A percentile compares a stretch with the other conserved stretches of the same genome.
Evolutionary conservation across 2,329 filamentous ascomycete genomes (phyloP).

Genomic region (Lachnellula hyalina): DNA sequence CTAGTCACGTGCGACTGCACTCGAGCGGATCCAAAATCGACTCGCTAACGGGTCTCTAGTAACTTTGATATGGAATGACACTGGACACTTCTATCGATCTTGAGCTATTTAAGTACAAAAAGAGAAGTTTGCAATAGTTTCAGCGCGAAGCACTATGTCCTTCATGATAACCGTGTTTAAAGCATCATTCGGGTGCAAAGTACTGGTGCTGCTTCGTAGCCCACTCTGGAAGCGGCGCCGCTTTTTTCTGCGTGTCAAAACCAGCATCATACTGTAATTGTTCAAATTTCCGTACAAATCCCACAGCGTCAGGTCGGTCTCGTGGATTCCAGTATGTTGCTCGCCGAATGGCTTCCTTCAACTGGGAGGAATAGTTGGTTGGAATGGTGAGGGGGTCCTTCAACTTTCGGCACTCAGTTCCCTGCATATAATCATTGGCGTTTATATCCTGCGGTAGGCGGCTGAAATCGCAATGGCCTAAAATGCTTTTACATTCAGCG

Average conservation of each 20-base stretch:
- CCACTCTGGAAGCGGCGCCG: constrained; percentile 16
- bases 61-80: no score
- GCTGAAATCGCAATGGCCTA: background rate
- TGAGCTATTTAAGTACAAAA: no score
- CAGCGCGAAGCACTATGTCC: background rate
- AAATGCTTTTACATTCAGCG: constrained; percentile 1
- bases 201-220: constrained; percentile 21
- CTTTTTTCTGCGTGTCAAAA: background rate
- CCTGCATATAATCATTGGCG: background rate
- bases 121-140: no score
- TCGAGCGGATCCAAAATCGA: no score
- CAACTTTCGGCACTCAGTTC: background rate
- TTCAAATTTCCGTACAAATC: constrained; percentile 5
- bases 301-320: constrained; percentile 6
- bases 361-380: constrained; percentile 3
- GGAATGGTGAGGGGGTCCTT: constrained; percentile 1
- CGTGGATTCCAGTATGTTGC: constrained; percentile 2
- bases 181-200: background rate
- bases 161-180: background rate
- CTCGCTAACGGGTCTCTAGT: no score
- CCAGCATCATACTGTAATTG: constrained; percentile 1
- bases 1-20: no score
- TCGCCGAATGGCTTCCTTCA: constrained; percentile 8
- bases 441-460: background rate
- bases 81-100: no score